Percentiles rank a stretch among this genome's conserved stretches.
Evolutionary conservation across 805 yeast species (phyloP).

Genomic region (Yamadazyma akitaensis): DNA sequence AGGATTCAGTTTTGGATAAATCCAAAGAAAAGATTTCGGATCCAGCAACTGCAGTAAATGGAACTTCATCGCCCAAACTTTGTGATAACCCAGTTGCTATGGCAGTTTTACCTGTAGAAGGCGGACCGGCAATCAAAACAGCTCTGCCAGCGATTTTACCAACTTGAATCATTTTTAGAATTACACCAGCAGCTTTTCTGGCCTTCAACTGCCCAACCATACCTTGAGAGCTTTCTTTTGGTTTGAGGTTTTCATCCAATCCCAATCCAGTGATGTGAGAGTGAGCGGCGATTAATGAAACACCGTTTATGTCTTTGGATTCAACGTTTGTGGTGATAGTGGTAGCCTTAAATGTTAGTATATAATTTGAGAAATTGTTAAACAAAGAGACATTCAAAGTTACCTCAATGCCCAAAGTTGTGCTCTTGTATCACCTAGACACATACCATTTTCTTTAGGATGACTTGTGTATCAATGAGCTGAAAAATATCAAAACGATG

Average conservation of each 20-base stretch:
- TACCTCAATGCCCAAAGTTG: no score
- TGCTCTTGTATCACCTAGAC: neutral
- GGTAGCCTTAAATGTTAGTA: conserved; percentile 15
- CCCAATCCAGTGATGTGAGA: conserved; percentile 97
- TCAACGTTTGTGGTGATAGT: conserved; percentile 33
- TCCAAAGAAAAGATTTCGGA: conserved; percentile 91
- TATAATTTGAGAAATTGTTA: neutral
- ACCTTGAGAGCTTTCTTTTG: conserved; percentile 78
- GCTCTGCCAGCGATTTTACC: conserved; percentile 98
- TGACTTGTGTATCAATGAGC: conserved; percentile 1
- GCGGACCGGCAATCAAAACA: conserved; percentile 94
- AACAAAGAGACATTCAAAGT: no score
- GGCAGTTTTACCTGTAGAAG: conserved; percentile 98
- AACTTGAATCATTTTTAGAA: conserved; percentile 87
- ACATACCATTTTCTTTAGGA: conserved; percentile 2
- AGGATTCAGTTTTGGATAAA: conserved; percentile 90
- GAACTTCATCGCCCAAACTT: conserved; percentile 73
- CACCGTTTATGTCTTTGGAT: conserved; percentile 36
- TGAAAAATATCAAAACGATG: conserved; percentile 1
- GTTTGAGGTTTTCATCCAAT: conserved; percentile 85
- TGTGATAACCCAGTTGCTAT: conserved; percentile 91
- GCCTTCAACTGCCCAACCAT: conserved; percentile 98
- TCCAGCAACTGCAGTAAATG: conserved; percentile 93
- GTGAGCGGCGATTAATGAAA: conserved; percentile 92
- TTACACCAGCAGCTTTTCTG: conserved; percentile 92